Base-by-base conservation (phyloP, 2,329 filamentous ascomycete species). In the Pseudogymnoascus sp. region DNA sequence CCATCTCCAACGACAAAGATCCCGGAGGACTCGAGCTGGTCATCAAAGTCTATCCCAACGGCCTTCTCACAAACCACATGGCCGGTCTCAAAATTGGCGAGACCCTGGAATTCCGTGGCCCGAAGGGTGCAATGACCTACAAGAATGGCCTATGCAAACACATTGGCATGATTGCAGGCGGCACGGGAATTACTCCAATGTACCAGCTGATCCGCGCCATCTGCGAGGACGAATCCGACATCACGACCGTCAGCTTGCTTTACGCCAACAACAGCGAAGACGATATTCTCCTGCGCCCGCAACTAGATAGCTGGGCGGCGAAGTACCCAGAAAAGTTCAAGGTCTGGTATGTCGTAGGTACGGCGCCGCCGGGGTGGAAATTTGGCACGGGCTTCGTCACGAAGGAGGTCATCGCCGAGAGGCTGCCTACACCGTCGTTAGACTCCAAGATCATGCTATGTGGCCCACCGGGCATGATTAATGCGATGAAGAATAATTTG, bases 181-280 rank as follows among this genome's bases (percentile, higher is more conserved):
- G 79, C 13, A 78, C 78, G 44, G 80, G 80, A 5, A 80, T 82
- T 63, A 81, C 82, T 0, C 82, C 83, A 2, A 82, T 84, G 79
- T 84, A 78, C 69, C 84, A 87, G 68, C 71, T 88, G 5, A 85
- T 87, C 68, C 80, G 84, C 3, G 83, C 83, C 44, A 84, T 87
- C 62, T 85, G 83, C 67, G 84, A 86, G 68, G 81, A 87, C 61
- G 75, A 79, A n/a, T 73, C 71, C 5, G 85, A 88, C 64, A 76
- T 74, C 0, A 87, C 85, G 0, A 72, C 82, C 65, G 71, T 87
- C 42, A 80, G 75, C 48, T 73, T 88, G 4, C 71, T 88, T 31
- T 86, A 85, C 64, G 85, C 82, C 31, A 87, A 85, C 71, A 76
- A 79, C 1, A 77, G 76, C 0, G 83, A 85, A 66, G 76, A 75